Base-by-base conservation (phyloP, 345 rosid genomes). In the Excoecaria cochinchinensis region DNA sequence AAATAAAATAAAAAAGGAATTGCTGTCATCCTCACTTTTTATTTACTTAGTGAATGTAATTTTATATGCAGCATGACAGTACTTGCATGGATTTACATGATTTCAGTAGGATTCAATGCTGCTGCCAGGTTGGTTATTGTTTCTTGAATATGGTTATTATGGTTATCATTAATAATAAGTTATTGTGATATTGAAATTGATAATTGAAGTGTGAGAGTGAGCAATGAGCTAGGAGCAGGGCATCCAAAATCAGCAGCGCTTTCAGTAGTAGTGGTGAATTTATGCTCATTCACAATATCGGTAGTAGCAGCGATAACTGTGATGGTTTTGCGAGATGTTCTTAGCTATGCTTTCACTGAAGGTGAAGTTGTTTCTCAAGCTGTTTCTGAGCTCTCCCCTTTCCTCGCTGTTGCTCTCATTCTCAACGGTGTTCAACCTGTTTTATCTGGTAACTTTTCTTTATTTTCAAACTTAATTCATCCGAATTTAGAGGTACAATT, bases 141-240 rank as follows among this genome's bases (percentile, higher is more conserved):
- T 44, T 42, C 5, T 19, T 58, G 4, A 48, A 53, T 5, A 11
- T 17, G 14, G 7, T 44, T 15, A 53, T 2, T 13, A 53, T 31
- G 31, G 31, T 31, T 31, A 13, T 4, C 57, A 8, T 8, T 5
- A 53, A 12, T 4, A 53, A 11, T 53, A 5, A 53, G n/a, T 15
- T 53, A 53, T 14, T 3, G 21, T 44, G 48, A 3, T 1, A 15
- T 6, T 53, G 7, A 47, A 67, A 46, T 13, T 25, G 4, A 66
- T 67, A 17, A 68, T 22, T 63, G 17, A 68, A 91, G 92, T 75
- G 91, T 89, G 60, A 87, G 97, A 44, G 90, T 89, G 8, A 80
- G 97, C 83, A 91, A 91, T 70, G 93, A 88, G 77, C 72, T 91
- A 16, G 96, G 96, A 77, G 96, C 93, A 1, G 92, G 88, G 19